Percentiles rank a stretch among this genome's conserved stretches.
Evolutionary conservation across 495 filamentous ascomycete species (phyloP).

Genomic region (Bryoglossum gracile): DNA sequence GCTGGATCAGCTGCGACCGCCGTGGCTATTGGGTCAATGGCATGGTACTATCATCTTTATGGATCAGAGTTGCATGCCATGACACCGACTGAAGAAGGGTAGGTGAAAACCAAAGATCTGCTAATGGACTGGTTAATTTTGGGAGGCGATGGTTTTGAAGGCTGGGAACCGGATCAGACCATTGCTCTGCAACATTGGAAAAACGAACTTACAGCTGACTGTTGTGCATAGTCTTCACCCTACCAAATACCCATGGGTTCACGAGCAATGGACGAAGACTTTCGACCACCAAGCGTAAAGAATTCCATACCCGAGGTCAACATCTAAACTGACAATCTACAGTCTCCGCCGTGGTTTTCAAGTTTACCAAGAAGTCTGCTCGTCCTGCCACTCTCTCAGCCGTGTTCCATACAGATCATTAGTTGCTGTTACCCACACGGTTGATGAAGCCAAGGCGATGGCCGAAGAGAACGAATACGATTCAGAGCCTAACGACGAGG

Average conservation of each 20-base stretch:
- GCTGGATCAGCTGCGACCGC: slow-evolving; percentile 77
- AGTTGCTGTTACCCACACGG: slow-evolving; percentile 86
- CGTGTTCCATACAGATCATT: slow-evolving; percentile 90
- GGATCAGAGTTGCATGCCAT: slow-evolving; percentile 78
- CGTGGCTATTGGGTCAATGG: slow-evolving; percentile 77
- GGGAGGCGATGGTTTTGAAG: neutral
- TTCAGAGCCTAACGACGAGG: slow-evolving; percentile 94
- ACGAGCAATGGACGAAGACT: slow-evolving; percentile 80
- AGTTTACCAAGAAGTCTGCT: slow-evolving; percentile 98
- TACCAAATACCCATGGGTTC: slow-evolving; percentile 92
- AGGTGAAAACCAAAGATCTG: slow-evolving; percentile 35
- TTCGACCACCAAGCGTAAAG: slow-evolving; percentile 94
- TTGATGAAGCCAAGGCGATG: slow-evolving; percentile 94
- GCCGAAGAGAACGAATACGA: slow-evolving; percentile 99
- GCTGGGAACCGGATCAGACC: slow-evolving; percentile 20
- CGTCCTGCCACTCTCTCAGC: slow-evolving; percentile 91
- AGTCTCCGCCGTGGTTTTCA: slow-evolving; percentile 99
- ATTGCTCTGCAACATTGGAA: too few species aligned
- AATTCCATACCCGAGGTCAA: slow-evolving; percentile 16
- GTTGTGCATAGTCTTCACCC: slow-evolving; percentile 71
- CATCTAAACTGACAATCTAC: slow-evolving; percentile 23
- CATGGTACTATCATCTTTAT: slow-evolving; percentile 95
- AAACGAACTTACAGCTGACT: slow-evolving; percentile 14
- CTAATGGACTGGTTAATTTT: too few species aligned
- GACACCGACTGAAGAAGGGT: slow-evolving; percentile 97